These are phyloP conservation scores for Beauveria pseudobassiana DNA, from an alignment of 2,329 filamentous ascomycete genomes.

Conservation along the genomic window DNA sequence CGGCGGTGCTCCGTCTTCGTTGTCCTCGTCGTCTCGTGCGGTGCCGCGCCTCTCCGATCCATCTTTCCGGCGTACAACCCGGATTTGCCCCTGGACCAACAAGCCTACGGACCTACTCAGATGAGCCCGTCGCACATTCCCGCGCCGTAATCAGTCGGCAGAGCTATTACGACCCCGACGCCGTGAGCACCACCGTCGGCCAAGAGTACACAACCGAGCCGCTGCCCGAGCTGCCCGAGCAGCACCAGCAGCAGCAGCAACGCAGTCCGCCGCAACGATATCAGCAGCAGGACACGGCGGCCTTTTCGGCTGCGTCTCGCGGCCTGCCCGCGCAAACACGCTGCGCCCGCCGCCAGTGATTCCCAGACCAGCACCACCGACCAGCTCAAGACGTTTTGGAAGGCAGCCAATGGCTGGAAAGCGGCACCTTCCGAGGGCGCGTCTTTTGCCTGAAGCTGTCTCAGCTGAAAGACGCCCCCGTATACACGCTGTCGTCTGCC, in stretches of 20 bases:
- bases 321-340: background rate
- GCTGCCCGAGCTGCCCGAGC: slow-evolving; percentile 8
- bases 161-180: slow-evolving; percentile 37
- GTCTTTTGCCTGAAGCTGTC: slow-evolving; percentile 52
- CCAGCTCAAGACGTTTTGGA: slow-evolving; percentile 59
- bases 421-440: slow-evolving; percentile 50
- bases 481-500: slow-evolving; percentile 58
- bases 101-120: slow-evolving; percentile 64
- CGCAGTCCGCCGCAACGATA: background rate
- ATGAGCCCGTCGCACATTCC: slow-evolving; percentile 54
- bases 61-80: slow-evolving; percentile 74
- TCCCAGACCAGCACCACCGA: slow-evolving; percentile 47
- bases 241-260: background rate
- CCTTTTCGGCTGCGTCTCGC: background rate
- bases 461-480: slow-evolving; percentile 51
- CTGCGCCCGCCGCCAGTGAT: slow-evolving; percentile 36
- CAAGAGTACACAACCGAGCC: slow-evolving; percentile 7
- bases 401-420: slow-evolving; percentile 62
- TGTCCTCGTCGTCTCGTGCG: slow-evolving; percentile 16
- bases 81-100: slow-evolving; percentile 55
- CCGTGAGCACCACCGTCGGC: background rate
- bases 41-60: slow-evolving; percentile 47
- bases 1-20: slow-evolving; percentile 15
- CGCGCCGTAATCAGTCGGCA: slow-evolving; percentile 57
- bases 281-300: background rate